Evolutionary conservation across 768 basidiomycete genomes (phyloP), one percentile per base, ranked within the genome.

Genomic region (Tephrocybe sp.): DNA sequence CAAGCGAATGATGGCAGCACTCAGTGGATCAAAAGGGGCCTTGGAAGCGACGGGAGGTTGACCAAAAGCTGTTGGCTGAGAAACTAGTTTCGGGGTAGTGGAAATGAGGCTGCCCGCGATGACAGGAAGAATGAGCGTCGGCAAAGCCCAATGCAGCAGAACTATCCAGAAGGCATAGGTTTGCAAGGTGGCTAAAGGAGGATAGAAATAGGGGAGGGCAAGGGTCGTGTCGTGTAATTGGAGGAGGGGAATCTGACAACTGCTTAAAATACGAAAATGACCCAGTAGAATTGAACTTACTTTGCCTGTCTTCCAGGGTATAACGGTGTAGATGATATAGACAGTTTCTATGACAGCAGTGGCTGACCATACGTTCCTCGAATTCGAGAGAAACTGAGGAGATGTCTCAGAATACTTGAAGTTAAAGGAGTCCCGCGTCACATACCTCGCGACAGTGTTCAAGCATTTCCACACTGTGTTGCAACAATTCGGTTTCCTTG

Each of bases 1-100:
- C 39, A 88, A 68, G 16, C 86, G 79, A 20, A 78, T 66, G 52
- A 88, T 87, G 32, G 82, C 76, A 2, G 81, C 80, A 0, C 84
- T 83, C 40, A 88, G 72, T 2, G 83, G 76, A 59, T 88, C 86
- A 44, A 85, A 73, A 13, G 71, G 70, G 20, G 72, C 54, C 23
- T 65, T 39, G 1, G 57, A 26, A 26, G 26, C 3, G 26, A 7
- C 49, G 2, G 33, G 38, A 52, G 62, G 11, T 56, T 62, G 13
- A 34, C 45, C 40, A 39, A 51, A 9, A 26, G 46, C 9, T 48
- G 52, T 11, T 17, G 23, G 38, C 23, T 20, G 48, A 10, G 50
- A 45, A 45, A 60, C 30, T 20, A 73, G 60, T 32, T 23, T 41
- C 1, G 80, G 80, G 45, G 71, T 75, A 70, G 88, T 88, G 9